Evolutionary conservation across 495 filamentous ascomycete species (phyloP).

Genomic region (Physcia stellaris): DNA sequence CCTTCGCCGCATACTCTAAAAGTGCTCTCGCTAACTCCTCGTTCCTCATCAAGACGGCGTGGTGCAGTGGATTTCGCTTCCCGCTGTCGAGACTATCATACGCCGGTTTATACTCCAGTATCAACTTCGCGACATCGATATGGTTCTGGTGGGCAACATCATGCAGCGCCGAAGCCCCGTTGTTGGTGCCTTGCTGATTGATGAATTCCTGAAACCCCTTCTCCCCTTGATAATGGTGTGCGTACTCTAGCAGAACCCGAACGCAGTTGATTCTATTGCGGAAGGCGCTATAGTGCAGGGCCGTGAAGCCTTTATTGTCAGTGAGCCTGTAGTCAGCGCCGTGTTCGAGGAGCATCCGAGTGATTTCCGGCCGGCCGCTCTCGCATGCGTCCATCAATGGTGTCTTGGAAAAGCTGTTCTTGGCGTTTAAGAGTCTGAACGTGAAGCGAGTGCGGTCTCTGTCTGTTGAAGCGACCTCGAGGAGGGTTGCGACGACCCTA

Average conservation of each 20-base stretch:
- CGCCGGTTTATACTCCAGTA: conserved; percentile 14
- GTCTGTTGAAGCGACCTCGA: not conserved
- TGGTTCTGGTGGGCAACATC: not conserved
- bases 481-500: not conserved
- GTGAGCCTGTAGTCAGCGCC: no score
- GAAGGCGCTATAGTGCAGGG: conserved; percentile 4
- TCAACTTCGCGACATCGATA: conserved; percentile 16
- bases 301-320: conserved; percentile 3
- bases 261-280: conserved; percentile 1
- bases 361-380: not conserved
- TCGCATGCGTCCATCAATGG: not conserved
- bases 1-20: not conserved
- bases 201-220: not conserved
- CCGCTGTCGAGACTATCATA: conserved; percentile 16
- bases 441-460: not conserved
- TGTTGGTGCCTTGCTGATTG: not conserved
- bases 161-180: conserved; percentile 1
- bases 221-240: conserved; percentile 5
- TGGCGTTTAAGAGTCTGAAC: not conserved
- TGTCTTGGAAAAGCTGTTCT: not conserved
- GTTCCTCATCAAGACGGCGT: conserved; percentile 3
- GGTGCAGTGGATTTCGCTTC: conserved; percentile 21
- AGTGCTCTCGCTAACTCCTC: not conserved
- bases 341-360: not conserved
- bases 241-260: conserved; percentile 15